Percentiles rank a stretch among this genome's conserved stretches.
Conservation (phyloP, 257 asterid genomes). For the Cruciata laevipes region DNA sequence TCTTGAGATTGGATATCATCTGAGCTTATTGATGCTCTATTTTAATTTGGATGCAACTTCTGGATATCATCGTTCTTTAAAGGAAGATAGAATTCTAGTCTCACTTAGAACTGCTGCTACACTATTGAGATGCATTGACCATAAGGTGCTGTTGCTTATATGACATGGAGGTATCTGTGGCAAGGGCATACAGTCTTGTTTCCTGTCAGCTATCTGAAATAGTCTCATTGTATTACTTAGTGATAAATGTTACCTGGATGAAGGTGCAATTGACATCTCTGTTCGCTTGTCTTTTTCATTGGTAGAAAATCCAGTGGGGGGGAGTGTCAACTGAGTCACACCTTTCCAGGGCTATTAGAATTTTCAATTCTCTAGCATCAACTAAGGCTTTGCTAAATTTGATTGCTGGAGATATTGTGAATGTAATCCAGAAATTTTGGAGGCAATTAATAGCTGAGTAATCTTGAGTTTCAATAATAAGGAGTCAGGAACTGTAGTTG, state of each 20-base stretch:
- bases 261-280: conserved; percentile 71
- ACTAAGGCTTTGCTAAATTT: too few relatives aligned
- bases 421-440: too few relatives aligned
- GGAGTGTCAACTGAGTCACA: conserved; percentile 57
- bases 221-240: conserved; percentile 13
- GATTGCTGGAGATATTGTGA: too few relatives aligned
- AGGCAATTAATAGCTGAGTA: too few relatives aligned
- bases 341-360: conserved; percentile 51
- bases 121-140: conserved; percentile 47
- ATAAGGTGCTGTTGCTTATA: conserved; percentile 37
- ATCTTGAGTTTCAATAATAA: too few relatives aligned
- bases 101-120: conserved; percentile 48
- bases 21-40: conserved; percentile 16
- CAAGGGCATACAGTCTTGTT: neutral
- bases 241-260: conserved; percentile 19
- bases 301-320: conserved; percentile 81
- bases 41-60: conserved; percentile 42
- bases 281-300: conserved; percentile 54
- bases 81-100: conserved; percentile 39
- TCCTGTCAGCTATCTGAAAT: neutral
- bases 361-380: conserved; percentile 20
- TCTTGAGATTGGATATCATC: conserved; percentile 2
- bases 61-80: conserved; percentile 36
- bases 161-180: neutral
- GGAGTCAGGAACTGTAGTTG: too few relatives aligned